These are phyloP conservation scores for Baudoinia panamericana DNA, from an alignment of 495 filamentous ascomycete genomes.

Conservation along the genomic window DNA sequence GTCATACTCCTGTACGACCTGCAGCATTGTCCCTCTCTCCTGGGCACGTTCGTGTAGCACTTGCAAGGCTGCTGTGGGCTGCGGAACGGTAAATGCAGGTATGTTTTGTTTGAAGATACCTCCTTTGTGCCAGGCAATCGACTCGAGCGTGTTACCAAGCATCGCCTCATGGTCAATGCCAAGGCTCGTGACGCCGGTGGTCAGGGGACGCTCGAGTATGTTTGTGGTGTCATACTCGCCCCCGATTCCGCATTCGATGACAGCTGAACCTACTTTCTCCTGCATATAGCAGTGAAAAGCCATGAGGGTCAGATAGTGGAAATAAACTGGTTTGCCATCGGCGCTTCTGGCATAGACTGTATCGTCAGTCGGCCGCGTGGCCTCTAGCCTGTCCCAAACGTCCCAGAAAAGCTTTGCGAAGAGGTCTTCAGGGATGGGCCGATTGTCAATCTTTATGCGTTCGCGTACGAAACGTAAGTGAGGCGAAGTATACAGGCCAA, in stretches of 20 bases:
- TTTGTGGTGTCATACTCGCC: constrained; percentile 93
- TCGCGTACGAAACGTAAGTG: constrained; percentile 81
- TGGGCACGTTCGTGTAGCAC: constrained; percentile 59
- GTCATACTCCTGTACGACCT: constrained; percentile 49
- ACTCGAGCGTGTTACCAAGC: constrained; percentile 70
- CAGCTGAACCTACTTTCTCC: constrained; percentile 65
- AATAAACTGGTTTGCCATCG: constrained; percentile 65
- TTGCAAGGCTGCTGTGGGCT: constrained; percentile 48
- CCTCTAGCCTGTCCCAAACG: constrained; percentile 66
- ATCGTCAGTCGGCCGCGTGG: constrained; percentile 34
- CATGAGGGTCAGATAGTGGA: constrained; percentile 80
- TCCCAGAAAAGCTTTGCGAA: constrained; percentile 85
- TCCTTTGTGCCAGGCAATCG: constrained; percentile 96
- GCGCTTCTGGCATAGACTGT: constrained; percentile 29
- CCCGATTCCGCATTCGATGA: constrained; percentile 89
- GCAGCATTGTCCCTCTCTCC: constrained; percentile 48
- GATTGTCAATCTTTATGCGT: constrained; percentile 70
- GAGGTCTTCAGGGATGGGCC: constrained; percentile 56
- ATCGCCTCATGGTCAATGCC: constrained; percentile 79
- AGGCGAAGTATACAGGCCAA: constrained; percentile 81
- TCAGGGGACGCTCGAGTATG: constrained; percentile 61
- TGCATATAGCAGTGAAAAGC: constrained; percentile 74
- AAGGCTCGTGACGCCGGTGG: constrained; percentile 64
- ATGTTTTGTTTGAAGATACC: constrained; percentile 72
- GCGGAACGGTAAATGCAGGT: constrained; percentile 62